phyloP scores from a whole-genome alignment of 1,284 basidiomycete genomes.

The Trichosporon sp. region DNA sequence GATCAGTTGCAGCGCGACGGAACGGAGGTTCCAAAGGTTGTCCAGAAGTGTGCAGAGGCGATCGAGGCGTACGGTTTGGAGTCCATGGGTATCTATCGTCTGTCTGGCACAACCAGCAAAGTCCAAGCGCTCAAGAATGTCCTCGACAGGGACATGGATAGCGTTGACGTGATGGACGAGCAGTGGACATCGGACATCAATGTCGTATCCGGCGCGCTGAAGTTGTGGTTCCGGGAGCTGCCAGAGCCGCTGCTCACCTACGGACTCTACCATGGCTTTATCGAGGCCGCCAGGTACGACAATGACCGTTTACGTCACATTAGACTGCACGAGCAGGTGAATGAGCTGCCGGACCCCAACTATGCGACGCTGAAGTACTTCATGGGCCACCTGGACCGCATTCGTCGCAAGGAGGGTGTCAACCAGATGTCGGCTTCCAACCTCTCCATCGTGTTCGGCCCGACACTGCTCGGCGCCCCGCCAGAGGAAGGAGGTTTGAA shows the following conservation, averaged over 20 bases:
- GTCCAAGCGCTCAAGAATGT: constrained; percentile 79
- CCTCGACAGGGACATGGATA: constrained; percentile 84
- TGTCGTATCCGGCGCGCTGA: constrained; percentile 88
- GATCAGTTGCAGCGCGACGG: constrained; percentile 89
- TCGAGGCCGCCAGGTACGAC: constrained; percentile 93
- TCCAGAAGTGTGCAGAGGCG: constrained; percentile 85
- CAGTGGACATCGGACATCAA: constrained; percentile 95
- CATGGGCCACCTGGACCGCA: constrained; percentile 89
- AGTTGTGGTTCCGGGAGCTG: constrained; percentile 94
- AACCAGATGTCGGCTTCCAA: constrained; percentile 96
- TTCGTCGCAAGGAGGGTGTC: constrained; percentile 69
- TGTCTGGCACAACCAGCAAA: constrained; percentile 88
- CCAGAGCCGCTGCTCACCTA: constrained; percentile 91
- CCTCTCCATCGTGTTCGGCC: constrained; percentile 95
- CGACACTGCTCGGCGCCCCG: constrained; percentile 78
- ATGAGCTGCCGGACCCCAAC: constrained; percentile 95
- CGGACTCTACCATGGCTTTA: constrained; percentile 82
- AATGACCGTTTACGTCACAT: constrained; percentile 93
- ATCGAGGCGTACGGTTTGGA: constrained; percentile 87
- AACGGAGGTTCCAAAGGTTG: constrained; percentile 82
- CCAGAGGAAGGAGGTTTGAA: constrained; percentile 58
- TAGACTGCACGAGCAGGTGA: constrained; percentile 91
- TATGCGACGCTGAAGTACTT: constrained; percentile 97
- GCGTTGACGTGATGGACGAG: constrained; percentile 78
- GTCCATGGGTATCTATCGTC: constrained; percentile 87